Conservation (phyloP, 768 basidiomycete species). For the Floccularia luteovirens region DNA sequence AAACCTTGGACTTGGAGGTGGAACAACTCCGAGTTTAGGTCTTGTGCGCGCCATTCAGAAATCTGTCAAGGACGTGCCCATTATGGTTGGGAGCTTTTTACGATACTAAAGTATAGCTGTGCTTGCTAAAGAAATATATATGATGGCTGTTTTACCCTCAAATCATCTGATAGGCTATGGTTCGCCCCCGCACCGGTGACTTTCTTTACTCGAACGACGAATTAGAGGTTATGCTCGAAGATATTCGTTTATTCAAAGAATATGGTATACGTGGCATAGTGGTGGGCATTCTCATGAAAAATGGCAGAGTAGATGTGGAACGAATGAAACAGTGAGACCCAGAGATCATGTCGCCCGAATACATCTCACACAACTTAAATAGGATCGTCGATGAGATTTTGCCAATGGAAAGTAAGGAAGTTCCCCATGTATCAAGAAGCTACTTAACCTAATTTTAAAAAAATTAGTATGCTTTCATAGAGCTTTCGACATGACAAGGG, state of each 20-base stretch:
- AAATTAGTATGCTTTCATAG: conserved; percentile 68
- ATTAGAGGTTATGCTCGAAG: conserved; percentile 66
- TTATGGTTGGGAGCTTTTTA: conserved; percentile 48
- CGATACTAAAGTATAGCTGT: not conserved
- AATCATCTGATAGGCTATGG: conserved; percentile 50
- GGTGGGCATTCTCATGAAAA: conserved; percentile 49
- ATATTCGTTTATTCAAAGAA: conserved; percentile 55
- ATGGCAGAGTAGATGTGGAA: conserved; percentile 53
- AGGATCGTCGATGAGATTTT: conserved; percentile 52
- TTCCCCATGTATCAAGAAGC: not conserved
- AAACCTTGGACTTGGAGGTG: conserved; percentile 67
- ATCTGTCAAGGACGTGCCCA: conserved; percentile 39
- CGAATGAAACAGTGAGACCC: conserved; percentile 45
- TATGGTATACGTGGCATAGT: conserved; percentile 59
- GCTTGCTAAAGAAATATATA: conserved; percentile 3
- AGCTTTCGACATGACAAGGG: conserved; percentile 67
- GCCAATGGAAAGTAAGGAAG: conserved; percentile 51
- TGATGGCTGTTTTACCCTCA: too few species aligned
- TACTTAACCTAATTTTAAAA: not conserved
- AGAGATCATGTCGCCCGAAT: not conserved
- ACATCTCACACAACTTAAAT: not conserved
- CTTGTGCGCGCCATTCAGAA: conserved; percentile 52
- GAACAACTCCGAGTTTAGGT: conserved; percentile 77
- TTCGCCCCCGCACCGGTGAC: conserved; percentile 74
- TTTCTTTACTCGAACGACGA: conserved; percentile 68